A percentile compares a stretch with the other conserved stretches of the same genome.
phyloP scores from a whole-genome alignment of 2,329 filamentous ascomycete species.

The Harringtonia aguacate region DNA sequence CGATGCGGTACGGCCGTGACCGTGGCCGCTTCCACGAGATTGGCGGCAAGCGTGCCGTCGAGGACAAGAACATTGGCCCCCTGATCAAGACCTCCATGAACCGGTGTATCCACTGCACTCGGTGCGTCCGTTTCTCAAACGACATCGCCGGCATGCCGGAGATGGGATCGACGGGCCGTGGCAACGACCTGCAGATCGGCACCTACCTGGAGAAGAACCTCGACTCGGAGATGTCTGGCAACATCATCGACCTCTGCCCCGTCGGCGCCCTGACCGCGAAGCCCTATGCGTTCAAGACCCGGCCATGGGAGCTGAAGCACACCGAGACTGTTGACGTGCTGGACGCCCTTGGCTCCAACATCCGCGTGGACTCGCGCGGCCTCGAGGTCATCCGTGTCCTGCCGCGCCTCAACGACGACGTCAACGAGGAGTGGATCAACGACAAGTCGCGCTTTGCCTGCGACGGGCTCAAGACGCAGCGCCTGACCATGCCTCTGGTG shows the following conservation, averaged over 20 bases:
- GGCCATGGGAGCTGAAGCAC: conserved; percentile 95
- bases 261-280: conserved; percentile 95
- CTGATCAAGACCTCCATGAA: conserved; percentile 99
- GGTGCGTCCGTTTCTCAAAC: conserved; percentile 95
- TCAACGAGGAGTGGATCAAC: conserved; percentile 99
- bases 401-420: conserved; percentile 88
- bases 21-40: conserved; percentile 94
- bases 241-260: conserved; percentile 96
- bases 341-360: conserved; percentile 86
- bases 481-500: conserved; percentile 84
- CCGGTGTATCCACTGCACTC: conserved; percentile 97
- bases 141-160: conserved; percentile 94
- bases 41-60: conserved; percentile 90
- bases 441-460: conserved; percentile 96
- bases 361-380: conserved; percentile 85
- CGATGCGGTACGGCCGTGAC: conserved; percentile 96
- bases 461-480: conserved; percentile 92
- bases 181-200: conserved; percentile 95
- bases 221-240: conserved; percentile 89
- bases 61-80: conserved; percentile 98
- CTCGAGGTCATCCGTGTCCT: conserved; percentile 93
- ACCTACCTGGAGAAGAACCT: conserved; percentile 94
- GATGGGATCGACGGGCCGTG: conserved; percentile 85
- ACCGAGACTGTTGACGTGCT: conserved; percentile 93
- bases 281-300: conserved; percentile 92